Evolutionary conservation across 257 asterid genomes (phyloP).

Genomic region (Gardenia jasminoides): DNA sequence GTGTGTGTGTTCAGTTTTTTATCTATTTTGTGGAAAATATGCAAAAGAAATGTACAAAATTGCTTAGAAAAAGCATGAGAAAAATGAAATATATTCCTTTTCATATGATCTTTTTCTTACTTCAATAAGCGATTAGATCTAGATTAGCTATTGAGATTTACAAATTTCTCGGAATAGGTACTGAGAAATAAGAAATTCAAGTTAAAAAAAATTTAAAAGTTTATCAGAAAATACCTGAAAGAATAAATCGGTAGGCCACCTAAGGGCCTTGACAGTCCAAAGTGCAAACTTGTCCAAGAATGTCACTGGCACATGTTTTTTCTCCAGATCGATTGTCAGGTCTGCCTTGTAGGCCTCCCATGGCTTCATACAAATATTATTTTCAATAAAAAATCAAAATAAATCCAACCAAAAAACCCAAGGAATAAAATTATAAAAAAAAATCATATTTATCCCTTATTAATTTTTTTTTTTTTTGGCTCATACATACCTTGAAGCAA

Average conservation of each 20-base stretch:
- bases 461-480: not conserved
- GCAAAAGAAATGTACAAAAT: too few species aligned
- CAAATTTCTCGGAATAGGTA: not conserved
- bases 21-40: not conserved
- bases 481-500: conserved; percentile 54
- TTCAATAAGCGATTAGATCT: too few species aligned
- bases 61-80: not conserved
- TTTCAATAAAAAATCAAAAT: not conserved
- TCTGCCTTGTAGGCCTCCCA: conserved; percentile 61
- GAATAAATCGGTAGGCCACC: conserved; percentile 70
- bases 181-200: not conserved
- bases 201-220: not conserved
- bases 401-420: not conserved
- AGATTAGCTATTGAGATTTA: too few species aligned
- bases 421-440: not conserved
- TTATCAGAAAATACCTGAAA: conserved; percentile 51
- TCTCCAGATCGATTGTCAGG: conserved; percentile 55
- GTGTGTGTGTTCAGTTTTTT: not conserved
- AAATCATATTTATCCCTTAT: not conserved
- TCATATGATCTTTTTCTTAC: too few species aligned
- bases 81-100: not conserved
- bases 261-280: conserved; percentile 63
- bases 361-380: conserved; percentile 28
- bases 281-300: conserved; percentile 74
- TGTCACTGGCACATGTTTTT: conserved; percentile 64